Conservation (phyloP, 2,329 filamentous ascomycete species). For the Ploettnerulaceae sp. region DNA sequence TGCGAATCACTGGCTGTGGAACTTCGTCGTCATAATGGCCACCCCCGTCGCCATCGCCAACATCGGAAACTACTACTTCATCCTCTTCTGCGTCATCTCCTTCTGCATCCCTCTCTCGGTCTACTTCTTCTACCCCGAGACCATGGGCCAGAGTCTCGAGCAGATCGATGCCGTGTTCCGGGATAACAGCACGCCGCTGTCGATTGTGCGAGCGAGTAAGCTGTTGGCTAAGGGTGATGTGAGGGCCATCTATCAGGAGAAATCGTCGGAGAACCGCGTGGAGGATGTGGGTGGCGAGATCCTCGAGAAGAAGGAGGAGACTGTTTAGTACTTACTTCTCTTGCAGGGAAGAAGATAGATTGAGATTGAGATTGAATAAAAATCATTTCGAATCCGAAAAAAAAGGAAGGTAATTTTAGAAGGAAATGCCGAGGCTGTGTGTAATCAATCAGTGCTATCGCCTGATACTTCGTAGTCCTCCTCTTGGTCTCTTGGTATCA, state of each 20-base stretch:
- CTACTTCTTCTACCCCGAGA: slow-evolving; percentile 52
- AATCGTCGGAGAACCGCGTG: slow-evolving; percentile 6
- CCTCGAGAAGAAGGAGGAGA: slow-evolving; percentile 3
- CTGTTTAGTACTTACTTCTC: too few relatives aligned
- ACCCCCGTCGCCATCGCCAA: slow-evolving; percentile 35
- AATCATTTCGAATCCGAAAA: too few relatives aligned
- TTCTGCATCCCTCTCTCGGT: slow-evolving; percentile 25
- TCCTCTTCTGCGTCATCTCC: slow-evolving; percentile 35
- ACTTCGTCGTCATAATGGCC: slow-evolving; percentile 43
- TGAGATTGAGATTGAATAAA: too few relatives aligned
- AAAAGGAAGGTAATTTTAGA: too few relatives aligned
- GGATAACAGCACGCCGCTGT: slow-evolving; percentile 36
- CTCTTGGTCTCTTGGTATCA: too few relatives aligned
- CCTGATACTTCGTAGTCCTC: too few relatives aligned
- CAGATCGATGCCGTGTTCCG: slow-evolving; percentile 56
- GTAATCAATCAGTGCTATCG: too few relatives aligned
- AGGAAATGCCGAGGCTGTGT: too few relatives aligned
- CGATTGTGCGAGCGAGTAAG: slow-evolving; percentile 28
- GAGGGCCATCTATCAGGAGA: slow-evolving; percentile 8
- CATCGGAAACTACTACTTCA: slow-evolving; percentile 35
- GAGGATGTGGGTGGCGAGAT: slow-evolving; percentile 5
- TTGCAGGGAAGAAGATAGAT: too few relatives aligned
- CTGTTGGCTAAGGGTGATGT: slow-evolving; percentile 12
- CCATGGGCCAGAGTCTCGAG: slow-evolving; percentile 57
- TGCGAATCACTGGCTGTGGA: slow-evolving; percentile 49